A percentile compares a stretch with the other conserved stretches of the same genome.
Evolutionary conservation across 2,329 filamentous ascomycete genomes (phyloP).

Genomic region (Aureobasidium sp.): DNA sequence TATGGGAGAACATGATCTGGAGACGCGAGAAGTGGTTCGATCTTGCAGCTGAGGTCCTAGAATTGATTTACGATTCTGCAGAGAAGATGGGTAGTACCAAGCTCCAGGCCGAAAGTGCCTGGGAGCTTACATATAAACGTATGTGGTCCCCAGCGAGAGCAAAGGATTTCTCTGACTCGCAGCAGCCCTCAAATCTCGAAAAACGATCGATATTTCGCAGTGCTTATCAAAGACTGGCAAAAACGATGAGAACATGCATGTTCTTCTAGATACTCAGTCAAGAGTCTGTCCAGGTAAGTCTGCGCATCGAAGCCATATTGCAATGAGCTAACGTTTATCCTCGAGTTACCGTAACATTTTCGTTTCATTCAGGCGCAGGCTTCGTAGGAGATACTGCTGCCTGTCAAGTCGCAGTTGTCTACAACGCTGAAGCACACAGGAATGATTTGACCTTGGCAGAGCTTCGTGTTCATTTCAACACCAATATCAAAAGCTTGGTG

Average conservation of each 20-base stretch:
- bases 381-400: slow-evolving; percentile 17
- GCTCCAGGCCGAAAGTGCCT: slow-evolving; percentile 15
- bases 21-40: slow-evolving; percentile 54
- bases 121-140: slow-evolving; percentile 18
- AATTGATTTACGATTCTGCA: slow-evolving; percentile 49
- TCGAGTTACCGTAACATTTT: slow-evolving; percentile 15
- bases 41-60: slow-evolving; percentile 48
- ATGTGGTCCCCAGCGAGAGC: not conserved
- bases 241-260: not conserved
- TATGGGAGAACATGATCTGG: slow-evolving; percentile 54
- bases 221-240: not conserved
- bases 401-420: slow-evolving; percentile 12
- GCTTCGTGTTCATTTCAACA: slow-evolving; percentile 12
- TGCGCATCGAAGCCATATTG: no score
- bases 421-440: not conserved
- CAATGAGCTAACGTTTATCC: not conserved
- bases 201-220: not conserved
- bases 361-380: slow-evolving; percentile 16
- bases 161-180: not conserved
- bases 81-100: not conserved
- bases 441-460: not conserved
- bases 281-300: slow-evolving; percentile 16
- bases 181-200: not conserved
- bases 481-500: slow-evolving; percentile 9
- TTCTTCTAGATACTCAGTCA: slow-evolving; percentile 13